Base-by-base conservation (phyloP, 441 rosid genomes). In the Populus hybrid region DNA sequence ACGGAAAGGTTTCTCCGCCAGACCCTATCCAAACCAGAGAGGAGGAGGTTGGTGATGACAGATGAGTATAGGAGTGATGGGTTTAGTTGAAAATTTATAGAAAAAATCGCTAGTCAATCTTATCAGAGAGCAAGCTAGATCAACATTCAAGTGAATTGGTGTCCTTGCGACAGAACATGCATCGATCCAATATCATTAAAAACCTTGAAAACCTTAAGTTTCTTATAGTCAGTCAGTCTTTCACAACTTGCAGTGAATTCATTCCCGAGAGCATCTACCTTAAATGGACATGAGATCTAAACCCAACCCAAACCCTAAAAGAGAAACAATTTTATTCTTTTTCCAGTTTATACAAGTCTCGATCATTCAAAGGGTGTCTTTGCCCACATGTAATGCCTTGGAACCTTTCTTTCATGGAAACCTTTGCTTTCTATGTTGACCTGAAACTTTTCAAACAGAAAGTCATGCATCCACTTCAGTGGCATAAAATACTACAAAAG, bases 361-460 rank as follows among this genome's bases (percentile, higher is more conserved):
- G 33, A 26, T 88, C 86, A 88, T 85, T 89, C 87, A 71, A 87
- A 86, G 73, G 89, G 87, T 84, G 94, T 85, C 82, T 80, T 88
- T 77, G 89, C 87, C 89, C 90, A 84, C 50, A 88, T 82, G 75
- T 89, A 92, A 83, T 84, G 92, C 91, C 94, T 90, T 78, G 92
- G 90, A 78, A 86, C 89, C 89, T 91, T 93, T 84, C 89, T 91
- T 82, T 91, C 92, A 75, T 86, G 83, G 87, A 89, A 86, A 69
- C 84, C 88, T 85, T 87, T 91, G 86, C 86, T 93, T 78, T 88
- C 87, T 80, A 77, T 87, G 81, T 84, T 85, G 74, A 83, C 94
- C 97, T 90, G 94, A 82, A 83, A 83, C 53, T 74, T 81, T 72
- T 81, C 75, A 65, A 79, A 81, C 83, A 82, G 81, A 80, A 83